A percentile compares a stretch with the other conserved stretches of the same genome.
phyloP scores from a whole-genome alignment of 306 rosid genomes.

The Cucurbita moschata region DNA sequence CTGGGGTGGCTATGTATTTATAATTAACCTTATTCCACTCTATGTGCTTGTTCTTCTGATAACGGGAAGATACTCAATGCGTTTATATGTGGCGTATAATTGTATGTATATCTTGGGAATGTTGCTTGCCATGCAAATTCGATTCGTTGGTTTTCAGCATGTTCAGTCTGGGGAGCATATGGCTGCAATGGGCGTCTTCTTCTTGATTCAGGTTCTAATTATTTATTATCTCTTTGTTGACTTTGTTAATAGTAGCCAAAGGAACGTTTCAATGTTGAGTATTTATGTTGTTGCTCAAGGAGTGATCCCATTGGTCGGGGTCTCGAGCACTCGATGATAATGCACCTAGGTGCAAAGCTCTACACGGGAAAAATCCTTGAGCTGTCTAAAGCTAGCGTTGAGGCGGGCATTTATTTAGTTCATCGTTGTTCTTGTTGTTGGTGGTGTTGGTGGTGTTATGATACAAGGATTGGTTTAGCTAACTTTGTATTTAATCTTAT shows the following conservation, averaged over 20 bases:
- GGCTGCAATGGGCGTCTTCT: conserved; percentile 99
- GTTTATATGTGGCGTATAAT: conserved; percentile 83
- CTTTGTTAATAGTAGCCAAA: neutral
- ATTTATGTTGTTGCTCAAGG: neutral
- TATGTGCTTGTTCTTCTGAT: conserved; percentile 77
- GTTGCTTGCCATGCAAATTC: conserved; percentile 98
- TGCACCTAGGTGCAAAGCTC: neutral
- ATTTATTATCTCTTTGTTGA: conserved; percentile 4
- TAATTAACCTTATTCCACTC: conserved; percentile 71
- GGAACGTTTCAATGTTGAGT: neutral
- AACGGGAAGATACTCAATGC: conserved; percentile 82
- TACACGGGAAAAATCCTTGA: neutral
- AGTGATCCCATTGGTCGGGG: neutral
- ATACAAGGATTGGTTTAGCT: neutral
- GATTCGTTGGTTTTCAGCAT: conserved; percentile 96
- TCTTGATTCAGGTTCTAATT: conserved; percentile 73
- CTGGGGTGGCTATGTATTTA: conserved; percentile 97
- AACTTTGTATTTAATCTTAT: neutral
- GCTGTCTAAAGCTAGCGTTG: neutral
- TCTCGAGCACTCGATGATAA: neutral
- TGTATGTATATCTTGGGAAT: conserved; percentile 85
- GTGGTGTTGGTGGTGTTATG: neutral
- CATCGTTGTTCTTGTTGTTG: neutral
- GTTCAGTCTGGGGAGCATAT: conserved; percentile 99
- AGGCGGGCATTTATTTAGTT: neutral